Evolutionary conservation across 2,329 filamentous ascomycete genomes (phyloP), one percentile per base, ranked within the genome.

Genomic region (Calycina marina): DNA sequence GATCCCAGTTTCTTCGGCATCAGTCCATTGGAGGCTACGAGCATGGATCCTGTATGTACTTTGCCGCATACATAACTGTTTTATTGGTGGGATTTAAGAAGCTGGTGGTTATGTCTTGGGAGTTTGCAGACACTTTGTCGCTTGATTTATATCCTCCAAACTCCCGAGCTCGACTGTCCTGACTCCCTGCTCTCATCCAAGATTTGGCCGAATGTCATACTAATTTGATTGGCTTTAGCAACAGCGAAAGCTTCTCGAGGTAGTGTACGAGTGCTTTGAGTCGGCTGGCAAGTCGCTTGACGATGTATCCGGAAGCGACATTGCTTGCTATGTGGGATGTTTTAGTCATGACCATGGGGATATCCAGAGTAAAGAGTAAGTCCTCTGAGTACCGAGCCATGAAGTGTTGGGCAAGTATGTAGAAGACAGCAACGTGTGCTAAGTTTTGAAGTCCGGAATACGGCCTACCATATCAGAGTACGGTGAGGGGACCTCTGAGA

Each of bases 211-310:
- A n/a, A n/a, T n/a, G n/a, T n/a, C n/a, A n/a, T n/a, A n/a, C n/a
- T n/a, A n/a, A n/a, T n/a, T n/a, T n/a, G n/a, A n/a, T n/a, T n/a
- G n/a, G n/a, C n/a, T n/a, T n/a, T n/a, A n/a, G n/a, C 63, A 68
- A 36, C 64, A 68, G 41, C 51, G 65, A 12, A 52, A 67, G 14
- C 50, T 68, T 1, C 56, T 69, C 1, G 65, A 69, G 16, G 35
- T 30, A n/a, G 13, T 25, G 5, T 37, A 37, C 14, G 31, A 37
- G 14, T 32, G 25, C 18, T n/a, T 40, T n/a, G 63, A 63, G 34
- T n/a, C 48, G 30, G 28, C 32, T 3, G 32, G 32, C 11, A 11
- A 17, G 13, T 5, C 25, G 9, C n/a, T 22, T 2, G 20, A 22
- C 8, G 20, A 22, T n/a, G 20, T 22, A 9, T 22, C 20, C n/a